phyloP scores from a whole-genome alignment of 805 yeast species.

The Yarrowia hollandica region DNA sequence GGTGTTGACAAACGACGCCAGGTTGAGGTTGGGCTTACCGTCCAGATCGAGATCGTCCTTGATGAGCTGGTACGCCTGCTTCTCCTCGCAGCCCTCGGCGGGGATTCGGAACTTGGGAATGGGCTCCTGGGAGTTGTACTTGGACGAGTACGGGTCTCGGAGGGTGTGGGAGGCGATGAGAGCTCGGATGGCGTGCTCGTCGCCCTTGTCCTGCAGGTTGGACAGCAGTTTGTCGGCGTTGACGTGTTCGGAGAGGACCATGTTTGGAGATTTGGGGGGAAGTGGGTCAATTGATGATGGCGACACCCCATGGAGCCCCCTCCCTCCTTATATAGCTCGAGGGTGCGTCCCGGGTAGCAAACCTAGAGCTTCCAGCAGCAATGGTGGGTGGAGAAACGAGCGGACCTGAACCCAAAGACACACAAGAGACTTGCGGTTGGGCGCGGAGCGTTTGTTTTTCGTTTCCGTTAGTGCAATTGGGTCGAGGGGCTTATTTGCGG shows the following conservation, averaged over 20 bases:
- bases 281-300: background rate
- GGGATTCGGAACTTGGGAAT: conserved; percentile 63
- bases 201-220: conserved; percentile 31
- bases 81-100: conserved; percentile 52
- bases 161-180: conserved; percentile 7
- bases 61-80: conserved; percentile 60
- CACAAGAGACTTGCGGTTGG: too few relatives aligned
- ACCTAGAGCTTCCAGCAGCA: too few relatives aligned
- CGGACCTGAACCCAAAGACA: too few relatives aligned
- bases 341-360: too few relatives aligned
- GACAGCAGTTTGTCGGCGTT: conserved; percentile 35
- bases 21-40: conserved; percentile 78
- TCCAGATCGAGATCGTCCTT: conserved; percentile 76
- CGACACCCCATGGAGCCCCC: too few relatives aligned
- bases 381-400: too few relatives aligned
- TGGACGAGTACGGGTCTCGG: conserved; percentile 25
- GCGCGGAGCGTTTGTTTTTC: too few relatives aligned
- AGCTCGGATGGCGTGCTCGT: conserved; percentile 15
- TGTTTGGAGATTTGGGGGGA: background rate
- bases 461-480: too few relatives aligned
- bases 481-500: too few relatives aligned
- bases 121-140: conserved; percentile 34
- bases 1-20: conserved; percentile 90
- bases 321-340: too few relatives aligned
- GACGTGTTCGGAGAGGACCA: conserved; percentile 31